Base-by-base conservation (phyloP, 177 flowering plant genomes). In the Tripterygium wilfordii region DNA sequence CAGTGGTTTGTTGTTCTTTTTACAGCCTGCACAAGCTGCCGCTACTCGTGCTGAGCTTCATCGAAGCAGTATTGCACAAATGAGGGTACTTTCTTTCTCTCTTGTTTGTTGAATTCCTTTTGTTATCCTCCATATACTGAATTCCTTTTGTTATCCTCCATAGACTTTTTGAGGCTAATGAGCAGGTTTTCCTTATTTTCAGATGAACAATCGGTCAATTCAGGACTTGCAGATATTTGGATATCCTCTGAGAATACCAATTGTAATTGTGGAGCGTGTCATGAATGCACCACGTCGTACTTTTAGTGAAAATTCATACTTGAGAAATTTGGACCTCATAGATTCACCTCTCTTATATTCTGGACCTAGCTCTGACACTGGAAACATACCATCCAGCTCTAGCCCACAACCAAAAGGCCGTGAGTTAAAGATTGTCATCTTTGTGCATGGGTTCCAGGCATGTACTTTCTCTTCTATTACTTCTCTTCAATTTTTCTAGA, bases 391-490 rank as follows among this genome's bases (percentile, higher is more conserved):
- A 58, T 32, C 73, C 31, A 64, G 54, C 57, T 40, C 53, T 49
- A 60, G 58, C 36, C 23, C 53, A 26, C 71, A 45, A 18, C 65
- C 57, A 64, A 73, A 30, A 57, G 82, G 79, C 10, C 88, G 88
- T 27, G 56, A 74, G 21, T 66, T 94, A 60, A 84, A 72, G 66
- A 66, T 74, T 55, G 95, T 79, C 37, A 78, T 89, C 54, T 89
- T 94, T 64, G 99, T 89, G 50, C 99, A 94, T 70, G 99, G 99
- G 19, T 89, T 94, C 67, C 99, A 94, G 97, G 99, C 64, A 72
- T 53, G 76, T n/a, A n/a, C n/a, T n/a, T n/a, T n/a, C n/a, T n/a
- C n/a, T n/a, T n/a, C n/a, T n/a, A n/a, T n/a, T n/a, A n/a, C n/a
- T n/a, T n/a, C n/a, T 16, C n/a, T n/a, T n/a, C n/a, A n/a, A n/a